These are phyloP conservation scores for Verticillium klebahnii DNA, from an alignment of 2,329 filamentous ascomycete species.

Conservation along the genomic window DNA sequence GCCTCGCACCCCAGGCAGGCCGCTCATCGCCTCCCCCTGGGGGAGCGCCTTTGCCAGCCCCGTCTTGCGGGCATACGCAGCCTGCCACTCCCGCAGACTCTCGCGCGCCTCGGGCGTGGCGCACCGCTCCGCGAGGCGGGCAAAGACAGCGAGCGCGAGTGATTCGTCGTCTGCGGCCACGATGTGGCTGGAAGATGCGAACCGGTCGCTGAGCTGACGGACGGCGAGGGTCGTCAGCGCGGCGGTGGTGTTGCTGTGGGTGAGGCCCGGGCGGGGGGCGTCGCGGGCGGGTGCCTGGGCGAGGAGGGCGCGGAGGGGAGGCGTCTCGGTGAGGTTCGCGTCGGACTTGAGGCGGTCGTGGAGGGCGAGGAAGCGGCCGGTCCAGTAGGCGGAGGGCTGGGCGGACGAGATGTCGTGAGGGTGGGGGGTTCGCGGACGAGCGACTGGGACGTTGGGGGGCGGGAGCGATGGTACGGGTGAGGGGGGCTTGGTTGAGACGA, in stretches of 20 bases:
- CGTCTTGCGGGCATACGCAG: constrained; percentile 37
- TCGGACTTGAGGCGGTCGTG: constrained; percentile 41
- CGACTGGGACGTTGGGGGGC: background rate
- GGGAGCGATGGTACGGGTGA: background rate
- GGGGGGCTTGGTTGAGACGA: background rate
- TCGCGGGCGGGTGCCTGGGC: background rate
- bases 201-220: background rate
- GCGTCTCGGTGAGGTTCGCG: background rate
- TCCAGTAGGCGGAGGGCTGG: constrained; percentile 53
- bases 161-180: background rate
- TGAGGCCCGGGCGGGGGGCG: background rate
- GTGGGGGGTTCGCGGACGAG: constrained; percentile 4
- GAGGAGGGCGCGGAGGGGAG: background rate
- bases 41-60: constrained; percentile 36
- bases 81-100: constrained; percentile 45
- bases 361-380: constrained; percentile 54
- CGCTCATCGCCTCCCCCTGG: constrained; percentile 18
- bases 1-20: background rate
- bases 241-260: background rate
- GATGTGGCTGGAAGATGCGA: background rate
- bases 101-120: constrained; percentile 40
- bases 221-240: background rate
- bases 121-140: constrained; percentile 41
- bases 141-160: constrained; percentile 28
- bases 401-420: constrained; percentile 31